A percentile compares a stretch with the other conserved stretches of the same genome.
phyloP scores from a whole-genome alignment of 2,329 filamentous ascomycete genomes.

The Rhytidhysteron rufulum region DNA sequence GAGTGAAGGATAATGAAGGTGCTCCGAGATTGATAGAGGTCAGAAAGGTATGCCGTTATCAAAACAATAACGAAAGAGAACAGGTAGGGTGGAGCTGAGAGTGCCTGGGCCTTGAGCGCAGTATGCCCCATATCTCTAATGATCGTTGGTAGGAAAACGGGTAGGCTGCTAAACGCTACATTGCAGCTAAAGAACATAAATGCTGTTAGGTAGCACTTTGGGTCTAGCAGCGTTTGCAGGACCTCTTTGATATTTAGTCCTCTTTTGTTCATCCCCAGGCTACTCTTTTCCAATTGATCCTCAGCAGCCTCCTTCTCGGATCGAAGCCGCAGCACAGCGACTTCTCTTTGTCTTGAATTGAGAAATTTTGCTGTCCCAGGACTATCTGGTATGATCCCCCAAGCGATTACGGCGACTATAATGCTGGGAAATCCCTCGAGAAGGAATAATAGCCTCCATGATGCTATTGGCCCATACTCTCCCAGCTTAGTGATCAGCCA shows the following conservation, averaged over 20 bases:
- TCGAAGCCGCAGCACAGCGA: slow-evolving; percentile 67
- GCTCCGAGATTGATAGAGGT: slow-evolving; percentile 60
- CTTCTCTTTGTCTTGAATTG: slow-evolving; percentile 48
- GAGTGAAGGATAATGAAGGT: slow-evolving; percentile 67
- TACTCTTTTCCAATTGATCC: slow-evolving; percentile 17
- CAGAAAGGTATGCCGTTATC: slow-evolving; percentile 67
- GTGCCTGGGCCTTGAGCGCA: slow-evolving; percentile 65
- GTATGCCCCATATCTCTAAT: slow-evolving; percentile 72
- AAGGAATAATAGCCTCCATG: slow-evolving; percentile 83
- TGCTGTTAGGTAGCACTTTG: slow-evolving; percentile 70
- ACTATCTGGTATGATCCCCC: slow-evolving; percentile 71
- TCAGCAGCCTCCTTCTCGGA: slow-evolving; percentile 42
- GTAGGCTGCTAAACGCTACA: slow-evolving; percentile 81
- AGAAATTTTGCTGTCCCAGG: slow-evolving; percentile 51
- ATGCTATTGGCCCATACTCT: slow-evolving; percentile 63
- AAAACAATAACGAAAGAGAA: slow-evolving; percentile 70
- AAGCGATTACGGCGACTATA: slow-evolving; percentile 69
- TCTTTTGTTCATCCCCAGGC: slow-evolving; percentile 9
- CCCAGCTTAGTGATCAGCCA: slow-evolving; percentile 72
- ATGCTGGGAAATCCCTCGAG: slow-evolving; percentile 82
- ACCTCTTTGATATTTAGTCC: slow-evolving; percentile 56
- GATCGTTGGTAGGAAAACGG: slow-evolving; percentile 82
- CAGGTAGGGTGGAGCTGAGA: slow-evolving; percentile 79
- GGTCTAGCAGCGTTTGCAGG: slow-evolving; percentile 58
- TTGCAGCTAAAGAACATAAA: slow-evolving; percentile 85